Evolutionary conservation across 768 basidiomycete genomes (phyloP).

Genomic region (Boletus sensibilis): DNA sequence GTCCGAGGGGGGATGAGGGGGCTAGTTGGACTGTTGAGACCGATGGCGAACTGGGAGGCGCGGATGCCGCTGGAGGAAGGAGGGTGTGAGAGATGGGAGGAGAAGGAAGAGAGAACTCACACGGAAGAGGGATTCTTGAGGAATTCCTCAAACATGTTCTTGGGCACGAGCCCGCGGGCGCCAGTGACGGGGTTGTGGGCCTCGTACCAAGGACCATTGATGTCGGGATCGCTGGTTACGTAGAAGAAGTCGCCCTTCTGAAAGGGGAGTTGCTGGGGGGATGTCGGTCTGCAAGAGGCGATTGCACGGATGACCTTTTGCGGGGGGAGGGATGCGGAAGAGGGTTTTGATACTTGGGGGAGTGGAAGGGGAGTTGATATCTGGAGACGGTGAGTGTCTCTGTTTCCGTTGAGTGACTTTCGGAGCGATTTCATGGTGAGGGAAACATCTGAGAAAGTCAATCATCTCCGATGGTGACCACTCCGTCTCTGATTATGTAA

Average conservation of each 20-base stretch:
- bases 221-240: slow-evolving; percentile 73
- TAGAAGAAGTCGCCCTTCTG: slow-evolving; percentile 97
- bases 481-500: slow-evolving; percentile 26
- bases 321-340: slow-evolving; percentile 73
- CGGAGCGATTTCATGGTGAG: slow-evolving; percentile 75
- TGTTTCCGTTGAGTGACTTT: slow-evolving; percentile 61
- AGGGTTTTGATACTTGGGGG: slow-evolving; percentile 46
- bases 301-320: slow-evolving; percentile 94
- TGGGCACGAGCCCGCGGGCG: slow-evolving; percentile 88
- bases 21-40: slow-evolving; percentile 22
- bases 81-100: not conserved
- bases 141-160: slow-evolving; percentile 87
- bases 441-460: not conserved
- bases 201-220: slow-evolving; percentile 74
- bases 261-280: slow-evolving; percentile 87
- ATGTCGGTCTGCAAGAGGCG: slow-evolving; percentile 58
- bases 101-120: slow-evolving; percentile 25
- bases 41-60: slow-evolving; percentile 35
- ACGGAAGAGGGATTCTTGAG: slow-evolving; percentile 59
- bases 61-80: slow-evolving; percentile 35
- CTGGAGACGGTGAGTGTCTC: slow-evolving; percentile 56
- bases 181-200: slow-evolving; percentile 93
- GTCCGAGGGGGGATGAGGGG: slow-evolving; percentile 36
- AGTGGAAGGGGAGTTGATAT: slow-evolving; percentile 71
- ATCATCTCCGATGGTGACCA: too few relatives aligned